Evolutionary conservation across 1,284 basidiomycete species (phyloP).

Genomic region (Ceratobasidium sp.): DNA sequence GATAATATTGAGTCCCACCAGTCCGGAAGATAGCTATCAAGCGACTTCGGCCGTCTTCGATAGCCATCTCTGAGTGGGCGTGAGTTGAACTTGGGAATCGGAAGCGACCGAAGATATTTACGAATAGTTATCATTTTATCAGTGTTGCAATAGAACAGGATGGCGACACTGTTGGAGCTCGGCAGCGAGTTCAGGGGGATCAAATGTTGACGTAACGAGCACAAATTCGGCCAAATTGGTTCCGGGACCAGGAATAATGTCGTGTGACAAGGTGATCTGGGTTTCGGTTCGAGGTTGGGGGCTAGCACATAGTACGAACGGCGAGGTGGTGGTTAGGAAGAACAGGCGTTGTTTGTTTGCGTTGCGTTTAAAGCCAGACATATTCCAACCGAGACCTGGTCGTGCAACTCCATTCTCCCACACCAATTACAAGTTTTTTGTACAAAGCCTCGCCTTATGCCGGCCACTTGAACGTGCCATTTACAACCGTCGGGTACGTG

Average conservation of each 20-base stretch:
- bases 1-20: slow-evolving; percentile 13
- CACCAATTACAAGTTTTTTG: not conserved
- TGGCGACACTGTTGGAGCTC: not conserved
- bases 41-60: slow-evolving; percentile 23
- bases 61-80: slow-evolving; percentile 28
- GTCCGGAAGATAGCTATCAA: slow-evolving; percentile 38
- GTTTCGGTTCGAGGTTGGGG: not conserved
- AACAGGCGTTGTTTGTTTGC: not conserved
- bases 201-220: slow-evolving; percentile 6
- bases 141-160: not conserved
- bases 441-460: slow-evolving; percentile 1
- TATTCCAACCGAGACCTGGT: not conserved
- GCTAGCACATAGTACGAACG: not conserved
- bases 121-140: slow-evolving; percentile 25
- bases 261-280: not conserved
- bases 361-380: not conserved
- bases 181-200: not conserved
- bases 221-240: slow-evolving; percentile 13
- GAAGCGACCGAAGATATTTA: slow-evolving; percentile 21
- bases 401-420: not conserved
- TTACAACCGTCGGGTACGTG: slow-evolving; percentile 37
- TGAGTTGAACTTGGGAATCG: slow-evolving; percentile 22
- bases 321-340: not conserved
- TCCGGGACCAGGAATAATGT: not conserved
- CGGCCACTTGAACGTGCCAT: slow-evolving; percentile 40